Evolutionary conservation across 2,329 filamentous ascomycete species (phyloP), one percentile per base, ranked within the genome.

Genomic region (Sporothrix variecibatus): DNA sequence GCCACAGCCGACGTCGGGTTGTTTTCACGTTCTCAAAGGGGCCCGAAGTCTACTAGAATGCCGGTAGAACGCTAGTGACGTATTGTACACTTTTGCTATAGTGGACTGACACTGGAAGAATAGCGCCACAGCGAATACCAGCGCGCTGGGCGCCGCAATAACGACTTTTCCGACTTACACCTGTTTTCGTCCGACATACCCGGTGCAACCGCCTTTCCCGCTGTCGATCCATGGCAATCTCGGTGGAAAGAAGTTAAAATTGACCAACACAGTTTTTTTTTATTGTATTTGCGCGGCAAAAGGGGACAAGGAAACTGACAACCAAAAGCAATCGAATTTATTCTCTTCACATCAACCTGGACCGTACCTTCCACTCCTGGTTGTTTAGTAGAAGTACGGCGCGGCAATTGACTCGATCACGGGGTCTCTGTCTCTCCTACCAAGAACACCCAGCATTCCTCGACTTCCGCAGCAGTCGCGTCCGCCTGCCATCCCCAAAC

Each of bases 211-310:
- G 60, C 3, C 11, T 65, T 65, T 65, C 11, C 60, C 60, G 23
- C 9, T 28, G 2, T 9, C 26, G n/a, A 43, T 43, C 34, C 9
- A 12, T 34, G 56, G 56, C 28, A 60, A 60, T 60, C 28, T 60
- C 56, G 56, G 56, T 4, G 28, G 23, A 65, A 65, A 64, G 43
- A 65, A 65, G 20, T 2, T 40, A 64, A 64, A 64, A 43, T 65
- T 17, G 34, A 43, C 60, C 56, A 34, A 2, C 28, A 34, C 43
- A 20, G 3, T 15, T n/a, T 43, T 7, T 4, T 43, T 9, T 43
- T 43, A 3, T 17, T 26, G 11, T 62, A n/a, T 38, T 38, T 15
- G 20, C 31, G 17, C 23, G 51, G 51, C 23, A 28, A 15, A 56
- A 11, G 26, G 15, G 56, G 17, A 17, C 31, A 15, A 31, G 26